A percentile compares a stretch with the other conserved stretches of the same genome.
phyloP scores from a whole-genome alignment of 2,329 filamentous ascomycete species.

The Verticillium albo-atrum region DNA sequence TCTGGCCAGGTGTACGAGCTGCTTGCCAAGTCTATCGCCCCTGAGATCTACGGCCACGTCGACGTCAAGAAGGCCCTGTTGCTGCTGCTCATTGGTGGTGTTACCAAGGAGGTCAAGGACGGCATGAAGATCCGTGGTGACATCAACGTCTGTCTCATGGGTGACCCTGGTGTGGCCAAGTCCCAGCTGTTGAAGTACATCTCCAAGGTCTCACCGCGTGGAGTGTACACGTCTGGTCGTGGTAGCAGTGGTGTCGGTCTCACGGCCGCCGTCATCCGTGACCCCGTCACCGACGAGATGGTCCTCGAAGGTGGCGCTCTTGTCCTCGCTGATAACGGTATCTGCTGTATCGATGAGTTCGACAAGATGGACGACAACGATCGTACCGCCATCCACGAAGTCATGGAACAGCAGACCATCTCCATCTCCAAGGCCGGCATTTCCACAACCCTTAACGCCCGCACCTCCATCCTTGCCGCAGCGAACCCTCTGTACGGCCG shows the following conservation, averaged over 20 bases:
- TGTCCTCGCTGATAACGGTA: slow-evolving; percentile 76
- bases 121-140: slow-evolving; percentile 99
- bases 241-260: slow-evolving; percentile 79
- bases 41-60: slow-evolving; percentile 92
- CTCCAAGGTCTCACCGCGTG: slow-evolving; percentile 92
- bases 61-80: slow-evolving; percentile 98
- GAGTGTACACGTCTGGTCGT: slow-evolving; percentile 78
- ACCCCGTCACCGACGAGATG: slow-evolving; percentile 81
- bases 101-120: slow-evolving; percentile 93
- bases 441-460: slow-evolving; percentile 80
- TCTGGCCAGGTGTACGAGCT: slow-evolving; percentile 94
- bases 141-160: slow-evolving; percentile 98
- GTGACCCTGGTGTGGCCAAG: slow-evolving; percentile 98
- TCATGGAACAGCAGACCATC: slow-evolving; percentile 86
- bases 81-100: slow-evolving; percentile 91
- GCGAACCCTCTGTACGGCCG: slow-evolving; percentile 96
- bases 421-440: slow-evolving; percentile 75
- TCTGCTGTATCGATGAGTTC: slow-evolving; percentile 84
- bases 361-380: slow-evolving; percentile 88
- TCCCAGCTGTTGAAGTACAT: slow-evolving; percentile 98
- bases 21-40: slow-evolving; percentile 90
- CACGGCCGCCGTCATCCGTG: slow-evolving; percentile 78
- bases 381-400: slow-evolving; percentile 78
- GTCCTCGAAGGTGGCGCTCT: slow-evolving; percentile 76
- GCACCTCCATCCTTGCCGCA: slow-evolving; percentile 91